Evolutionary conservation across 352 stramenopile species (phyloP), one percentile per base, ranked within the genome.

Genomic region (Globisporangium carolinianum): DNA sequence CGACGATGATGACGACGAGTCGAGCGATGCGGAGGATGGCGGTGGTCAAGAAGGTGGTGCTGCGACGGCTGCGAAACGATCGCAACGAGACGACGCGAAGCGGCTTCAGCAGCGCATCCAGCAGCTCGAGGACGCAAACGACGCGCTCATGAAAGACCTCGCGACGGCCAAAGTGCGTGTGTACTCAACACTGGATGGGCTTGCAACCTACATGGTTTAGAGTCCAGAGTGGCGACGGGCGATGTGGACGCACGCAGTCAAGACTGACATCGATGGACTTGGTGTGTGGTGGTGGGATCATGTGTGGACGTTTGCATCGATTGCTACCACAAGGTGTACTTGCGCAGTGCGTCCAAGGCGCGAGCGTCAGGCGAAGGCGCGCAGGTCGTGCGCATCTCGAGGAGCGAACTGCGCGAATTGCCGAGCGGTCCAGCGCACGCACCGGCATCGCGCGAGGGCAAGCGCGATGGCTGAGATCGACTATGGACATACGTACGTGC

Each of bases 51-150:
- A 45, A 49, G 51, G 32, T 12, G 39, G 39, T 3, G 11, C 2
- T 8, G 15, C 51, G 10, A 12, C 45, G 45, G 7, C n/a, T 18
- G 35, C 36, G 18, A 17, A 9, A 39, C 36, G 36, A 6, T 24
- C 32, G 32, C 51, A 15, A 5, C 38, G 37, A 1, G 18, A 55
- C 4, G 17, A 43, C 32, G 12, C 58, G 14, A 49, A 53, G 12
- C 72, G 76, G n/a, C 47, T 90, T 2, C 65, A 78, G 41, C 66
- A 63, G 39, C 79, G 83, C 10, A 70, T 93, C 6, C 68, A 82
- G 61, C 81, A 93, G 58, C 73, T 93, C 8, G 79, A 93, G 53
- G 69, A 86, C 15, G 69, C 75, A 14, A 93, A 93, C 53, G 79
- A 93, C 24, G 55, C 62, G 1, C 72, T 93, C 6, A 89, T 85